phyloP scores from a whole-genome alignment of 148 eudicot genomes.

The Chenopodium quinoa region DNA sequence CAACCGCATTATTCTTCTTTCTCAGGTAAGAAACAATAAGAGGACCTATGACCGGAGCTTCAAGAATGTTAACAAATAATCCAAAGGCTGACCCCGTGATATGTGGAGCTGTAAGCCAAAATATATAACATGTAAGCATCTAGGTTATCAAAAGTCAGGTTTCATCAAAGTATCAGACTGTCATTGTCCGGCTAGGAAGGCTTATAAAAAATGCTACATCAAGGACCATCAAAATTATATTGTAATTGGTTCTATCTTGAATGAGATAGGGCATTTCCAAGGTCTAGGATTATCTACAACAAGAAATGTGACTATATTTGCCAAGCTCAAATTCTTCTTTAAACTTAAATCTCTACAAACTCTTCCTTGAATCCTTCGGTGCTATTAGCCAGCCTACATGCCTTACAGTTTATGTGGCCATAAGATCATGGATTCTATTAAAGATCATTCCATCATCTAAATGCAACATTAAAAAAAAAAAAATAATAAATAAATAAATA shows the following conservation, averaged over 20 bases:
- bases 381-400: not conserved
- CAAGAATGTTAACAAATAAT: slow-evolving; percentile 54
- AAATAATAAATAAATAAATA: too few relatives aligned
- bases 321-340: too few relatives aligned
- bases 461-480: too few relatives aligned
- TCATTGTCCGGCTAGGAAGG: not conserved
- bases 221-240: not conserved
- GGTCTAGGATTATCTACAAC: too few relatives aligned
- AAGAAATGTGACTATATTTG: too few relatives aligned
- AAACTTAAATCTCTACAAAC: not conserved
- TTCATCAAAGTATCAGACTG: not conserved
- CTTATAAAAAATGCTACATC: not conserved
- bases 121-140: slow-evolving; percentile 7
- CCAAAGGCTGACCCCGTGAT: slow-evolving; percentile 60
- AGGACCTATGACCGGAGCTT: slow-evolving; percentile 66
- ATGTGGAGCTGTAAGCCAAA: slow-evolving; percentile 75
- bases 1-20: slow-evolving; percentile 69
- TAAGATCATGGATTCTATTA: too few relatives aligned
- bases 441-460: too few relatives aligned
- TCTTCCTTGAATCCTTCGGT: not conserved
- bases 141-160: not conserved
- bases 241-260: not conserved
- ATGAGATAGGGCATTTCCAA: not conserved
- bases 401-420: not conserved
- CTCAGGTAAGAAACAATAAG: slow-evolving; percentile 50